Evolutionary conservation across 495 filamentous ascomycete species (phyloP), one percentile per base, ranked within the genome.

Genomic region (Penicillium canariense): DNA sequence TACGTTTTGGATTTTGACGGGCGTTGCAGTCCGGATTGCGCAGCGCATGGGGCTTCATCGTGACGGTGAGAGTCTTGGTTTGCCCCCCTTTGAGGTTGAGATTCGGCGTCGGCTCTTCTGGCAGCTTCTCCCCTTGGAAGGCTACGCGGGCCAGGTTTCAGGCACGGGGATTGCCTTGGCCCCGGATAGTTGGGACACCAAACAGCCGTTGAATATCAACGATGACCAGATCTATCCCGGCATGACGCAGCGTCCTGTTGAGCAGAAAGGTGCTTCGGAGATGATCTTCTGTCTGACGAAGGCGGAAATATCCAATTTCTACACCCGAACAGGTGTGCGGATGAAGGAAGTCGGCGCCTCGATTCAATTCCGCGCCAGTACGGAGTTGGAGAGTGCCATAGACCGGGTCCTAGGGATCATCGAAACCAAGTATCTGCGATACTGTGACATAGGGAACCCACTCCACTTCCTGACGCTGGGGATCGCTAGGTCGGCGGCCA

Each of bases 201-300:
- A 62, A 53, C 62, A 72, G 40, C 81, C 79, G 0, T 67, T 79
- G 30, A 84, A 84, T 52, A 74, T 83, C 54, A 81, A 84, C 59
- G 80, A 84, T 47, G 69, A 75, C 28, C 78, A 83, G 59, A 66
- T 84, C 30, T 77, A 73, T 53, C 58, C 77, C 10, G 68, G 57
- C 2, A 68, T 68, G 61, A 54, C 54, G 11, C 31, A 62, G 25
- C 36, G 9, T 7, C 58, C 58, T 10, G 17, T 28, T 12, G 75
- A 84, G 30, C 77, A 83, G 26, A 65, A 63, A 22, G 84, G 83
- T 15, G 77, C 80, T 0, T 89, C 88, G 3, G 88, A 93, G 50
- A 88, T 91, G 84, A 87, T 88, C 1, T 92, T 93, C 61, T 85
- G 82, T 51, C 69, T 94, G 14, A 82, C 87, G 7, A 78, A 30